Base-by-base conservation (phyloP, 257 asterid species). In the Salvia hispanica region DNA sequence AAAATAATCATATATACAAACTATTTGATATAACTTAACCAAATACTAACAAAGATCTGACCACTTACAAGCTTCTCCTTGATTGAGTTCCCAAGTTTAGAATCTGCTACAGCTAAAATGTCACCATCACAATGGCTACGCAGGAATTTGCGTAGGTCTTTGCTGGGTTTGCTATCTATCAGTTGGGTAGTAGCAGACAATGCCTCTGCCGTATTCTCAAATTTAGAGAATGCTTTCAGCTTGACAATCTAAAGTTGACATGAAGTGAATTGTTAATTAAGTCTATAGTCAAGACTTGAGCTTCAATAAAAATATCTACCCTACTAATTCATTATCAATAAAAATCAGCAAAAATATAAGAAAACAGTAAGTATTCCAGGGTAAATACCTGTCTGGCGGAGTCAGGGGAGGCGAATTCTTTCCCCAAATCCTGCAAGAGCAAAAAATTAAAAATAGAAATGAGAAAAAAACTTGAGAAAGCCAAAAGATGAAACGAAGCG, bases 121-220 rank as follows among this genome's bases (percentile, higher is more conserved):
- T 71, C 76, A 9, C 70, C 84, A 9, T 88, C 91, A 71, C 97
- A 91, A 62, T 91, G 96, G 37, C 74, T 69, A 6, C 88, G 90
- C 70, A 88, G 74, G 72, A 91, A 91, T 62, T 86, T 91, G 46
- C 97, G 90, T 3, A 91, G 70, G 15, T 70, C 76, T 62, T 71
- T 71, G 70, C 76, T 71, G 33, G 64, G 70, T 71, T 71, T 71
- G 31, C 76, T 71, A n/a, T 71, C 76, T 28, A 62, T 71, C 33
- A 71, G 55, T 62, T 62, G 68, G 3, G 92, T 84, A 48, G 96
- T 84, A 48, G 88, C 96, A 14, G 95, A 79, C 59, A 88, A 66
- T 33, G 97, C 97, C 79, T 86, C 96, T 1, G 90, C 74, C 2
- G 92, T 91, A 70, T 88, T 91, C 75, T 91, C 96, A 53, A 91